Evolutionary conservation across 805 yeast species (phyloP).

Genomic region (Blastobotrys americana): DNA sequence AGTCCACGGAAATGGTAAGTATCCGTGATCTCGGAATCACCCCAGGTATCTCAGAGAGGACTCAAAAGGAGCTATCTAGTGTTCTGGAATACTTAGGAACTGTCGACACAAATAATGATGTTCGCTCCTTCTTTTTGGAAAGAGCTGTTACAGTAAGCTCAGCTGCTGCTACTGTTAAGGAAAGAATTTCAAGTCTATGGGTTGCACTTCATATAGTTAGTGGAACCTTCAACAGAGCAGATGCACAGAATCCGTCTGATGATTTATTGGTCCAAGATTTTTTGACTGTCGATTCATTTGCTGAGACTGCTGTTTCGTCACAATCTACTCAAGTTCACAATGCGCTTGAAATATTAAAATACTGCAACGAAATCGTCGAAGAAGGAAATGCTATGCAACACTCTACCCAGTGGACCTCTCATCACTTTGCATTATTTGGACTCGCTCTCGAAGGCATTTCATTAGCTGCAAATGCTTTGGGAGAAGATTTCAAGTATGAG

Average conservation of each 20-base stretch:
- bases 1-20: background rate
- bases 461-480: conserved; percentile 20
- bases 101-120: background rate
- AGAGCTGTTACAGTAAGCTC: no score
- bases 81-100: background rate
- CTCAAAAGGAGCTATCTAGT: background rate
- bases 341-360: background rate
- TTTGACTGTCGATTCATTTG: background rate
- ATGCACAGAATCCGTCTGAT: no score
- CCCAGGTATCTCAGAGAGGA: background rate
- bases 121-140: background rate
- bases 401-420: background rate
- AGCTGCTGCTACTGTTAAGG: background rate
- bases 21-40: background rate
- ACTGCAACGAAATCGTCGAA: background rate
- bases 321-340: background rate
- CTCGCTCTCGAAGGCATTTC: conserved; percentile 20
- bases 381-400: background rate
- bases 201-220: background rate
- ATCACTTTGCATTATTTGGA: conserved; percentile 8
- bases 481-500: conserved; percentile 42
- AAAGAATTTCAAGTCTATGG: background rate
- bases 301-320: background rate
- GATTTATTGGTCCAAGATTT: background rate
- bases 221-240: no score